phyloP scores from a whole-genome alignment of 768 basidiomycete genomes.

The Cyathus striatus region DNA sequence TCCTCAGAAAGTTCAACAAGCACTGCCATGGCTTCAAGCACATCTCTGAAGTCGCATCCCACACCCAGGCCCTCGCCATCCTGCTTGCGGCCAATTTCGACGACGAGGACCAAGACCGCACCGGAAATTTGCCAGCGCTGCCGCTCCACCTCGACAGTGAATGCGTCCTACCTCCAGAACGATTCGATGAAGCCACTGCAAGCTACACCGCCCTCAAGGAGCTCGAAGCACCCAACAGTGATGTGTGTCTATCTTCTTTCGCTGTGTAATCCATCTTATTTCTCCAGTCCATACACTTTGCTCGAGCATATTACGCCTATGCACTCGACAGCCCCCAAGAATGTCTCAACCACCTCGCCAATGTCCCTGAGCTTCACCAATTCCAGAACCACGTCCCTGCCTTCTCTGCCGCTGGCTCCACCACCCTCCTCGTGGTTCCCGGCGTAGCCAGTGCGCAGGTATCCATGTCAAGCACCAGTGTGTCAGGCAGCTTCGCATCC shows the following conservation, averaged over 20 bases:
- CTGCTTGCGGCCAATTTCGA: constrained; percentile 41
- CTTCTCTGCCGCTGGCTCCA: constrained; percentile 32
- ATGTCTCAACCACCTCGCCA: constrained; percentile 54
- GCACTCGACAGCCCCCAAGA: constrained; percentile 62
- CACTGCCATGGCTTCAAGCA: constrained; percentile 63
- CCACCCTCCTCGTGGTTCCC: constrained; percentile 25
- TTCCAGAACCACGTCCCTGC: constrained; percentile 48
- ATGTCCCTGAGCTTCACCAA: constrained; percentile 50
- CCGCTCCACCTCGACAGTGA: constrained; percentile 49
- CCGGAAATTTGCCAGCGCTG: constrained; percentile 12
- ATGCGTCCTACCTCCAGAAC: constrained; percentile 49
- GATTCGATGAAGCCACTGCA: constrained; percentile 48
- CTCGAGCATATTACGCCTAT: constrained; percentile 77
- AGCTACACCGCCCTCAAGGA: constrained; percentile 52
- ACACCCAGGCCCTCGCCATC: constrained; percentile 60
- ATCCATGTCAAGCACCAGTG: constrained; percentile 40
- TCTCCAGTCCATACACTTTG: constrained; percentile 57
- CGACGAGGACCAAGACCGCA: constrained; percentile 55
- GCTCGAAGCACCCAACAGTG: constrained; percentile 43
- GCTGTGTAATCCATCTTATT: constrained; percentile 6
- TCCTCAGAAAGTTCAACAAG: constrained; percentile 84
- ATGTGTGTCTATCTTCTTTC: constrained; percentile 40
- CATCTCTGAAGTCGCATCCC: constrained; percentile 60
- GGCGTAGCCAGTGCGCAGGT: constrained; percentile 8
- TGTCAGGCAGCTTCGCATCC: constrained; percentile 45